phyloP scores from a whole-genome alignment of 208 protist genomes.

The Wallacemonas collosoma region DNA sequence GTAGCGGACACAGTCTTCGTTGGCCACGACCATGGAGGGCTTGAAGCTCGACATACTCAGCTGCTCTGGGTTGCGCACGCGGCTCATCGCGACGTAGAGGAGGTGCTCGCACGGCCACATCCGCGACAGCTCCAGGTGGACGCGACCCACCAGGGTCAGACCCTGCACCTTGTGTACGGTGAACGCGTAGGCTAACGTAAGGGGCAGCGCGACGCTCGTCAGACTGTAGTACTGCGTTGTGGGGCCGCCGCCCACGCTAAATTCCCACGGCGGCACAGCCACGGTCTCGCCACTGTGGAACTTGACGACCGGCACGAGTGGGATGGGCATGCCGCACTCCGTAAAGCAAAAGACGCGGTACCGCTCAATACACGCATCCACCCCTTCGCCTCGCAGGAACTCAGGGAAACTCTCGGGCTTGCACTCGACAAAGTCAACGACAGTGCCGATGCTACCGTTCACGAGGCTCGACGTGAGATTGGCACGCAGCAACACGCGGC shows the following conservation, averaged over 20 bases:
- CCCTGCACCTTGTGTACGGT: constrained; percentile 92
- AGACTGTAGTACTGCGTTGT: constrained; percentile 83
- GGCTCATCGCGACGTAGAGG: constrained; percentile 90
- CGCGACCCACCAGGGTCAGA: constrained; percentile 79
- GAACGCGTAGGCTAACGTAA: constrained; percentile 89
- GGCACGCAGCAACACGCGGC: constrained; percentile 76
- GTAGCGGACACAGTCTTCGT: constrained; percentile 72
- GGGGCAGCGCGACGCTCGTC: constrained; percentile 69
- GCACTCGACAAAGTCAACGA: constrained; percentile 85
- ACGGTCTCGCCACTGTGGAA: constrained; percentile 84
- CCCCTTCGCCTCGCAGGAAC: constrained; percentile 56
- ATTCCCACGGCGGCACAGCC: constrained; percentile 85
- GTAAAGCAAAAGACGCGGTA: constrained; percentile 83
- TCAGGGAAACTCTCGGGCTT: constrained; percentile 65
- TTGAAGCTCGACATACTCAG: constrained; percentile 81
- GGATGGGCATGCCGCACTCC: constrained; percentile 78
- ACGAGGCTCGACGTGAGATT: constrained; percentile 83
- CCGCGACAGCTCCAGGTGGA: constrained; percentile 86
- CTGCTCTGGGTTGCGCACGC: constrained; percentile 90
- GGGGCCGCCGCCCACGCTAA: constrained; percentile 68
- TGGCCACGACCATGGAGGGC: constrained; percentile 79
- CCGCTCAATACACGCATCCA: constrained; percentile 73
- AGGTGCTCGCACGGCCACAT: constrained; percentile 92
- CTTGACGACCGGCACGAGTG: constrained; percentile 82
- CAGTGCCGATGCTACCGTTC: constrained; percentile 89